Conservation (phyloP, 805 yeast species). For the Tetrapisispora nanseiensis region DNA sequence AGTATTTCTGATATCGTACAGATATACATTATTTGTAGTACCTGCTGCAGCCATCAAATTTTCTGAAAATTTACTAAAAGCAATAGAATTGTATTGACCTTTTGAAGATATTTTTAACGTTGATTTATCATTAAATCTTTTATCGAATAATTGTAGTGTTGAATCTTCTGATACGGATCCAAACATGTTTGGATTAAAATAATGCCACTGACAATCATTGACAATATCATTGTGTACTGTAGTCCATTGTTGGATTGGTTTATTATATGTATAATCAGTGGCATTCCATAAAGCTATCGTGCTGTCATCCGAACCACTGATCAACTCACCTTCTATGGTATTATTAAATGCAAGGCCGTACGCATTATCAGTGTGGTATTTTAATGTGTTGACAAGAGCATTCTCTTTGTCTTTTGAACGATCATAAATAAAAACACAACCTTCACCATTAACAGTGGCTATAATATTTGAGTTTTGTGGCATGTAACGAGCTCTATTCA, state of each 20-base stretch:
- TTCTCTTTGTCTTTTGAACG: slow-evolving; percentile 21
- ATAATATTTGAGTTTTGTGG: slow-evolving; percentile 48
- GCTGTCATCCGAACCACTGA: slow-evolving; percentile 59
- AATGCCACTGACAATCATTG: slow-evolving; percentile 70
- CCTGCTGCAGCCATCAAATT: slow-evolving; percentile 62
- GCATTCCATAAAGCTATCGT: slow-evolving; percentile 56
- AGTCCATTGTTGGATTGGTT: slow-evolving; percentile 18
- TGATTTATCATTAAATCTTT: slow-evolving; percentile 30
- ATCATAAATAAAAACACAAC: slow-evolving; percentile 49
- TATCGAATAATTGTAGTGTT: slow-evolving; percentile 44
- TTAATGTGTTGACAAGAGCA: slow-evolving; percentile 31
- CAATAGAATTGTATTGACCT: slow-evolving; percentile 47
- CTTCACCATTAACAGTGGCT: slow-evolving; percentile 61
- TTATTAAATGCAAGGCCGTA: slow-evolving; percentile 67
- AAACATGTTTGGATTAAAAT: slow-evolving; percentile 39
- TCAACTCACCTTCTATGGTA: slow-evolving; percentile 36
- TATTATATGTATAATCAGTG: slow-evolving; percentile 16
- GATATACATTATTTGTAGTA: slow-evolving; percentile 52
- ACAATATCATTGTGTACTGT: slow-evolving; percentile 47
- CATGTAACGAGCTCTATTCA: slow-evolving; percentile 62
- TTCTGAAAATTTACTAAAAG: slow-evolving; percentile 53
- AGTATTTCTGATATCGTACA: slow-evolving; percentile 53
- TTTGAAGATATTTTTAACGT: slow-evolving; percentile 17
- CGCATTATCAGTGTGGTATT: slow-evolving; percentile 57
- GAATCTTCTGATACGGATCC: slow-evolving; percentile 73